Base-by-base conservation (phyloP, 129 eudicot genomes). In the Tagetes patula region DNA sequence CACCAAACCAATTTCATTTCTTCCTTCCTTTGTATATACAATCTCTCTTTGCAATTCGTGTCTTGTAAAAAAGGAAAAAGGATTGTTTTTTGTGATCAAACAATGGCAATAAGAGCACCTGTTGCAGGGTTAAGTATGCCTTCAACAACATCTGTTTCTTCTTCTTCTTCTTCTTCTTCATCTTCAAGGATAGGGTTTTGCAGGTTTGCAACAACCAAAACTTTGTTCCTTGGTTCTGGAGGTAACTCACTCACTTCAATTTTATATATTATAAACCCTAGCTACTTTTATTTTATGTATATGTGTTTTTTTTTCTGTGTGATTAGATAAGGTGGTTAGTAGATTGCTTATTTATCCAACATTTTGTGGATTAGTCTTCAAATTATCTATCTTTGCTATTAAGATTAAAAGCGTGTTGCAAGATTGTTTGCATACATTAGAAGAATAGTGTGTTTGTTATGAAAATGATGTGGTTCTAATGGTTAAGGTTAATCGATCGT, bases 221-320 rank as follows among this genome's bases (percentile, higher is more conserved):
- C 83, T 2, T 71, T 80, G n/a, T 88, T 88, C 69, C 62, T 72
- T n/a, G 88, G 90, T 73, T 71, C 81, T 42, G 85, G 83, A 81
- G 95, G 95, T 88, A 77, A 32, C 46, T 64, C 43, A 2, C 14
- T 46, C 42, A 48, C 27, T 20, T 20, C 27, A 20, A 20, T 20
- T 20, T 20, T 20, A 20, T 20, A 20, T 30, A 10, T 7, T 68
- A 50, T 52, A 49, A 42, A 74, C 56, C 50, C 70, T 62, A 38
- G 31, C 70, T 20, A 20, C 27, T 32, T 48, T 33, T 11, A 20
- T 20, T 20, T 20, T 20, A 20, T 20, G 27, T 20, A 36, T 9
- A 11, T 30, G 1, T 65, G 62, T 46, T 12, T 47, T 34, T 4
- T 12, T 47, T 12, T 62, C 3, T 36, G 65, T 59, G 65, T 8